These are phyloP conservation scores for Ustilago shanxiensis DNA, from an alignment of 1,284 basidiomycete genomes.

Conservation along the genomic window DNA sequence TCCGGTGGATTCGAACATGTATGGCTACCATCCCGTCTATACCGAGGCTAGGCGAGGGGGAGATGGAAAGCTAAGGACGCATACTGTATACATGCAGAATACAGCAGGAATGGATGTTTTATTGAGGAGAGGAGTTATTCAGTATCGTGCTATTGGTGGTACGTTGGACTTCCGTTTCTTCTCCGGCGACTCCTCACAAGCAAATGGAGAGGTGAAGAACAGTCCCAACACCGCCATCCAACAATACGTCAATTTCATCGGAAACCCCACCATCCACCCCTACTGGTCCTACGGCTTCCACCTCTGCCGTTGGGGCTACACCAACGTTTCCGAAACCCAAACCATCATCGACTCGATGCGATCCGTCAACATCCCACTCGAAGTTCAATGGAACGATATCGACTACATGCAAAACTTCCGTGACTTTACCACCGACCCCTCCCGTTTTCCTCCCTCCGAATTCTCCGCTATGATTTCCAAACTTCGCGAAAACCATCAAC, in stretches of 20 bases:
- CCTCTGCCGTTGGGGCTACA: conserved; percentile 61
- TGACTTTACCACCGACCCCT: conserved; percentile 79
- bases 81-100: conserved; percentile 48
- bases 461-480: conserved; percentile 77
- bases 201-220: conserved; percentile 19
- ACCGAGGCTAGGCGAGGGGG: conserved; percentile 77
- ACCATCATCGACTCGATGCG: conserved; percentile 48
- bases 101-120: conserved; percentile 59
- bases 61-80: conserved; percentile 39
- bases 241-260: conserved; percentile 59
- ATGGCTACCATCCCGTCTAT: conserved; percentile 80
- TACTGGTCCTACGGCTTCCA: conserved; percentile 61
- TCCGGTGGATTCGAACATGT: conserved; percentile 71
- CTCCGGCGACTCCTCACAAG: conserved; percentile 36
- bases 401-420: conserved; percentile 77
- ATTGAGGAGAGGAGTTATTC: conserved; percentile 46
- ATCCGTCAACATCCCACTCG: conserved; percentile 75
- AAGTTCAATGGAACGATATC: conserved; percentile 84
- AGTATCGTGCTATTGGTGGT: conserved; percentile 60
- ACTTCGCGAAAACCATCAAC: conserved; percentile 73
- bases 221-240: conserved; percentile 48
- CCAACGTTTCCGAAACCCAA: conserved; percentile 46
- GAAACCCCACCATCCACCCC: conserved; percentile 48
- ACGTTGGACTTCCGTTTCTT: conserved; percentile 62
- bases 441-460: conserved; percentile 76